A percentile compares a stretch with the other conserved stretches of the same genome.
Conservation (phyloP, 1,139 yeast genomes). For the Blastobotrys arbuscula region DNA sequence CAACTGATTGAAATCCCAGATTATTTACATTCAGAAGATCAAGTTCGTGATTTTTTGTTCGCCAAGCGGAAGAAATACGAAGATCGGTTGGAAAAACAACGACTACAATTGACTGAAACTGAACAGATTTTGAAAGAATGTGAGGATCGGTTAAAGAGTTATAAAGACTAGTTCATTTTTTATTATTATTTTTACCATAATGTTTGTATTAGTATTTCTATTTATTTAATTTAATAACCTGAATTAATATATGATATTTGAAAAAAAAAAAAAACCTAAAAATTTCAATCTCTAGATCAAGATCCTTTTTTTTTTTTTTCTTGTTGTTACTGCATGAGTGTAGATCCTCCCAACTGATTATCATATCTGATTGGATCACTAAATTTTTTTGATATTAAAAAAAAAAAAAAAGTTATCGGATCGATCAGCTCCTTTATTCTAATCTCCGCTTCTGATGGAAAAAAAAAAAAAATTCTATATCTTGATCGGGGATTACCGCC, state of each 20-base stretch:
- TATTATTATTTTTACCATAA: too few species aligned
- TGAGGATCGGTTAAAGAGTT: slow-evolving; percentile 16
- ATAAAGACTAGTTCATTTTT: too few species aligned
- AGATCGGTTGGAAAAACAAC: slow-evolving; percentile 29
- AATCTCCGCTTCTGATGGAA: too few species aligned
- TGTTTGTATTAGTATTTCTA: not conserved
- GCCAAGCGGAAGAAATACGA: slow-evolving; percentile 31
- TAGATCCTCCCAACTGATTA: not conserved
- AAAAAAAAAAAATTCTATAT: too few species aligned
- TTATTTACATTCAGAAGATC: slow-evolving; percentile 25
- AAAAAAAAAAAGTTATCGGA: too few species aligned
- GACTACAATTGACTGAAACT: slow-evolving; percentile 24
- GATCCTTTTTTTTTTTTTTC: too few species aligned
- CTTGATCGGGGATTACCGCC: too few species aligned
- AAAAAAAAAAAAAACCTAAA: too few species aligned
- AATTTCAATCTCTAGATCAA: too few species aligned
- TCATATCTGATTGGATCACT: not conserved
- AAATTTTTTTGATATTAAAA: not conserved
- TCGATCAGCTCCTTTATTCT: too few species aligned
- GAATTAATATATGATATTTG: not conserved
- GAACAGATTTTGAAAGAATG: slow-evolving; percentile 27
- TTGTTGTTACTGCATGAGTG: not conserved
- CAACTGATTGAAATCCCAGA: slow-evolving; percentile 25
- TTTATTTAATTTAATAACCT: too few species aligned
- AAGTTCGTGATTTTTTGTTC: slow-evolving; percentile 30